Conservation (phyloP, 371 early-diverging fungal genomes). For the Syncephalastrum sp. region DNA sequence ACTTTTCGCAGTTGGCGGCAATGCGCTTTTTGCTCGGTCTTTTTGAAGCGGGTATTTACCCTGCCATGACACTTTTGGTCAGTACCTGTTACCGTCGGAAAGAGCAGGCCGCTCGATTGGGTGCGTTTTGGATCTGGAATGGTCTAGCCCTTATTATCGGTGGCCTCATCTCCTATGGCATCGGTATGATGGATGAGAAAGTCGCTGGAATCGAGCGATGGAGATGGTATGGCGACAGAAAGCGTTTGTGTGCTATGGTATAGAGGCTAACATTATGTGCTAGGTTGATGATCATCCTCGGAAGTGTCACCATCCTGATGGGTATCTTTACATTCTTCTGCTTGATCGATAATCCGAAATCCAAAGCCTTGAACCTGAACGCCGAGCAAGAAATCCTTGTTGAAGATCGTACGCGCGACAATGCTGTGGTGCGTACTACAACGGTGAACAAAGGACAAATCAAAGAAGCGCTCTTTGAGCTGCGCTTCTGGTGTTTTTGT, state of each 20-base stretch:
- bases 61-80: slow-evolving; percentile 29
- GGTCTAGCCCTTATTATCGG: slow-evolving; percentile 57
- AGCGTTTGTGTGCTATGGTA: no score
- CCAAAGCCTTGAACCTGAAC: slow-evolving; percentile 22
- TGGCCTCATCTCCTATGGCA: slow-evolving; percentile 61
- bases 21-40: slow-evolving; percentile 38
- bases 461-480: slow-evolving; percentile 32
- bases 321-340: slow-evolving; percentile 31
- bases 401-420: slow-evolving; percentile 40
- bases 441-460: slow-evolving; percentile 31
- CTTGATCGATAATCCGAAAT: slow-evolving; percentile 37
- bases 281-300: slow-evolving; percentile 46
- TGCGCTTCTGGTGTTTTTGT: slow-evolving; percentile 31
- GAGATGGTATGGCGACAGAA: slow-evolving; percentile 46
- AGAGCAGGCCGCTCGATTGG: slow-evolving; percentile 39
- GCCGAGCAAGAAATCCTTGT: slow-evolving; percentile 40
- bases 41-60: slow-evolving; percentile 30
- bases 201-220: slow-evolving; percentile 43
- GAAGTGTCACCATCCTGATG: slow-evolving; percentile 20
- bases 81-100: slow-evolving; percentile 37
- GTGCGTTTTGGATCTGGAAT: slow-evolving; percentile 42
- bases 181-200: slow-evolving; percentile 42
- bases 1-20: slow-evolving; percentile 36
- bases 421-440: slow-evolving; percentile 31
- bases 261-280: background rate